Evolutionary conservation across 2,329 filamentous ascomycete genomes (phyloP).

Genomic region (Stemphylium lycopersici): DNA sequence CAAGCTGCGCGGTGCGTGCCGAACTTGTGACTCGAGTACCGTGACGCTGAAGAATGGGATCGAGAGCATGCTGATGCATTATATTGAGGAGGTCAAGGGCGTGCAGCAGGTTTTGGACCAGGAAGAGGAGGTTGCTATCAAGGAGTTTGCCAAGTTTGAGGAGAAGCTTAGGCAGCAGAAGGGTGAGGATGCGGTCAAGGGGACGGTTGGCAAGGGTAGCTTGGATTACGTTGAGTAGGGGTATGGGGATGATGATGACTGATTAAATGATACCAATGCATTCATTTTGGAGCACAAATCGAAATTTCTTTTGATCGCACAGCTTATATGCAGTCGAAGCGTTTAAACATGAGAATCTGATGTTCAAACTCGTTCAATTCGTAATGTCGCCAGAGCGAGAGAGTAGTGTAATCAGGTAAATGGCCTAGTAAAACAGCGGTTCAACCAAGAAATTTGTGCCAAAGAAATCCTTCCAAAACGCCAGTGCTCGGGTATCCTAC

Average conservation of each 20-base stretch:
- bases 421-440: background rate
- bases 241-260: background rate
- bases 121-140: slow-evolving; percentile 85
- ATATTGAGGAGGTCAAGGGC: slow-evolving; percentile 95
- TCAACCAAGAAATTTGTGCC: background rate
- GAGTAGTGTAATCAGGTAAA: background rate
- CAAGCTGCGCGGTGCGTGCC: slow-evolving; percentile 89
- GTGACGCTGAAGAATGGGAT: slow-evolving; percentile 98
- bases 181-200: slow-evolving; percentile 58
- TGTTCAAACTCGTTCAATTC: background rate
- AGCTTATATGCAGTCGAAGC: background rate
- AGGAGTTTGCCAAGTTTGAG: slow-evolving; percentile 94
- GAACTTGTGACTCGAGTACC: slow-evolving; percentile 95
- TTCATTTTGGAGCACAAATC: background rate
- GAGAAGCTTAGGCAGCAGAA: slow-evolving; percentile 74
- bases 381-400: background rate
- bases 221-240: slow-evolving; percentile 57
- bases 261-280: slow-evolving; percentile 9
- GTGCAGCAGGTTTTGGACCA: slow-evolving; percentile 89
- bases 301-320: no score
- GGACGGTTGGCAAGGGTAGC: slow-evolving; percentile 58
- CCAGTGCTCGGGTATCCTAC: slow-evolving; percentile 6
- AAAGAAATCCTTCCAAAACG: background rate
- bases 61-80: slow-evolving; percentile 91
- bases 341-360: background rate